phyloP scores from a whole-genome alignment of 2,329 filamentous ascomycete genomes.

The Coniochaeta sp. region DNA sequence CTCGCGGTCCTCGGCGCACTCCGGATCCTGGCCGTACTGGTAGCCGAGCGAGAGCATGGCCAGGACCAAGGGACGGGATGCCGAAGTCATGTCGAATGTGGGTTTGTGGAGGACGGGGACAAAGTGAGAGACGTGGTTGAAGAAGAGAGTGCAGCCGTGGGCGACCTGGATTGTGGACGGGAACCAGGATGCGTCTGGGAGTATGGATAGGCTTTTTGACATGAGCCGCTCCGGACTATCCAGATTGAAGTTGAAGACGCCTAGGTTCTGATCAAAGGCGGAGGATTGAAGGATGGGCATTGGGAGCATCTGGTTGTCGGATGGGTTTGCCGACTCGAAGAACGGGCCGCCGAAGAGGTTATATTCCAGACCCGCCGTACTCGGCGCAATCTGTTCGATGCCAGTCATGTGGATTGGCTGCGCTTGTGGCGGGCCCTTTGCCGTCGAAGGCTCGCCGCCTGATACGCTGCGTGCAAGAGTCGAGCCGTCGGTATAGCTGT shows the following conservation, averaged over 20 bases:
- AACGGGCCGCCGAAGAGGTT: neutral
- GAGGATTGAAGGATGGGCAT: neutral
- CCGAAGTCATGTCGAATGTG: conserved; percentile 22
- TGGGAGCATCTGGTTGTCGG: neutral
- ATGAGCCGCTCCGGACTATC: conserved; percentile 9
- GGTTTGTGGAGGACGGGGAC: conserved; percentile 28
- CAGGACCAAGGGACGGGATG: conserved; percentile 19
- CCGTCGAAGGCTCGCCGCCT: too few relatives aligned
- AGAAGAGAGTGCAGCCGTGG: conserved; percentile 26
- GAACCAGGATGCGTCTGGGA: conserved; percentile 19
- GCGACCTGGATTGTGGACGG: conserved; percentile 22
- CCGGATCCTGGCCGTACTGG: conserved; percentile 29
- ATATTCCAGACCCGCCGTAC: neutral
- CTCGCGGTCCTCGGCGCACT: conserved; percentile 15
- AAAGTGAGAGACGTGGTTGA: conserved; percentile 26
- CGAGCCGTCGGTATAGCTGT: too few relatives aligned
- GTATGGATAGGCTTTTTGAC: conserved; percentile 9
- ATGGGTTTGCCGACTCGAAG: neutral
- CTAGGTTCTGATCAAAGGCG: neutral
- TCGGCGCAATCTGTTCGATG: neutral
- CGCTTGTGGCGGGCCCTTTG: too few relatives aligned
- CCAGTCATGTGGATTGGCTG: neutral
- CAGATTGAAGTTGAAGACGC: conserved; percentile 3
- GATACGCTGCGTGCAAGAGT: too few relatives aligned
- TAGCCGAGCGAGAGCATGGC: conserved; percentile 29